Base-by-base conservation (phyloP, 805 yeast species). In the Starmerella potacharoeniae region DNA sequence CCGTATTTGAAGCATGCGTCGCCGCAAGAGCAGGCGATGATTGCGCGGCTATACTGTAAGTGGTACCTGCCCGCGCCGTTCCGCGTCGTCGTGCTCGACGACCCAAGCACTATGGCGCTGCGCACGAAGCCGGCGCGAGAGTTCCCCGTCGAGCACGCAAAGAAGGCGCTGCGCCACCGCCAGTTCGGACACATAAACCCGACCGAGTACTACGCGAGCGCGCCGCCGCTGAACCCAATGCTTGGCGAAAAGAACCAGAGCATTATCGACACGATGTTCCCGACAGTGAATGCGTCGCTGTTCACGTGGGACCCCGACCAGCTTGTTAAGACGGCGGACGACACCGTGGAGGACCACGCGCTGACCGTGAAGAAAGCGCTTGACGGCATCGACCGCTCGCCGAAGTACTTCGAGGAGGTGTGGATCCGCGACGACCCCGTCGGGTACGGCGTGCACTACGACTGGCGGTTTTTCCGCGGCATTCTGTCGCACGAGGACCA, bases 381-480 rank as follows among this genome's bases (percentile, higher is more conserved):
- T 17, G 41, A 39, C 9, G 49, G 17, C 7, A 45, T 45, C 9
- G 52, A 9, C 17, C 9, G 3, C 8, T 36, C 54, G 29, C 30
- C 6, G 7, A 58, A 58, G 53, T 53, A 60, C 41, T 60, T 60
- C 51, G 52, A 56, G 36, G 61, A 60, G 51, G 58, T 54, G n/a
- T 30, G 36, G 35, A 47, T 60, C 13, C 16, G 34, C 9, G 50
- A 54, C 14, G 63, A 60, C 40, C 54, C 53, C 13, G 44, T 28
- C 4, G 58, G 59, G 6, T 55, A 58, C 34, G 73, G 71, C 28
- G 57, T 61, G 36, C 75, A 71, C 56, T 81, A 81, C 62, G 88
- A 83, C 65, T 81, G 86, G 84, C 73, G 86, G 55, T 82, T 81
- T 60, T 83, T 81, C 73, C 75, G 73, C 59, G 66, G 68, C 49